phyloP scores from a whole-genome alignment of 2,329 filamentous ascomycete genomes.

The Sporothrix brasiliensis region DNA sequence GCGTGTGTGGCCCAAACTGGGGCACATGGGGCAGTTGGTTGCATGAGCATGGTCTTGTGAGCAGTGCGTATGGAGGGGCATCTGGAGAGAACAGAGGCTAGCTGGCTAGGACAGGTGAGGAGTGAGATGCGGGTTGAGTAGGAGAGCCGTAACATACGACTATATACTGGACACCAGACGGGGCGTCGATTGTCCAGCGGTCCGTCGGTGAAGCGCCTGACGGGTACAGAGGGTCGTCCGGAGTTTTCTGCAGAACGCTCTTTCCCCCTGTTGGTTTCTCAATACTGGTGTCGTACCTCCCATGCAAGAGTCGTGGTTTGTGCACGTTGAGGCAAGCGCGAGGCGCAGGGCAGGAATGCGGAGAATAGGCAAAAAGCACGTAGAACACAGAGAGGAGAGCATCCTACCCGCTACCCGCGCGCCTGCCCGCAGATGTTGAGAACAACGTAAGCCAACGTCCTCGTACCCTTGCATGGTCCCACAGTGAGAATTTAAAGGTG shows the following conservation, averaged over 20 bases:
- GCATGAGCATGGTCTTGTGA: constrained; percentile 4
- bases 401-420: background rate
- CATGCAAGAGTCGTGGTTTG: background rate
- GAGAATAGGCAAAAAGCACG: constrained; percentile 9
- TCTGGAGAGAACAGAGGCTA: background rate
- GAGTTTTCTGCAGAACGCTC: background rate
- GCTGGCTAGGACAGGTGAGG: background rate
- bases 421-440: background rate
- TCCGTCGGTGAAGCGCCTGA: background rate
- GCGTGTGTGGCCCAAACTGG: constrained; percentile 5
- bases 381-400: background rate
- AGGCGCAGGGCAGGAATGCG: background rate
- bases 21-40: background rate
- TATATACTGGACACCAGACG: no score
- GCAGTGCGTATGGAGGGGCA: background rate
- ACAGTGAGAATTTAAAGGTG: background rate
- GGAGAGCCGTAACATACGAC: background rate
- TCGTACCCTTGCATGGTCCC: background rate
- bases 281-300: background rate
- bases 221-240: background rate
- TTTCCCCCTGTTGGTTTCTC: background rate
- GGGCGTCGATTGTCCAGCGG: background rate
- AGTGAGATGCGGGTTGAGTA: background rate
- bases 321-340: background rate
- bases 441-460: background rate